A percentile compares a stretch with the other conserved stretches of the same genome.
These are phyloP conservation scores for Suhomyces chickasaworum DNA, from an alignment of 1,139 yeast species.

Conservation along the genomic window DNA sequence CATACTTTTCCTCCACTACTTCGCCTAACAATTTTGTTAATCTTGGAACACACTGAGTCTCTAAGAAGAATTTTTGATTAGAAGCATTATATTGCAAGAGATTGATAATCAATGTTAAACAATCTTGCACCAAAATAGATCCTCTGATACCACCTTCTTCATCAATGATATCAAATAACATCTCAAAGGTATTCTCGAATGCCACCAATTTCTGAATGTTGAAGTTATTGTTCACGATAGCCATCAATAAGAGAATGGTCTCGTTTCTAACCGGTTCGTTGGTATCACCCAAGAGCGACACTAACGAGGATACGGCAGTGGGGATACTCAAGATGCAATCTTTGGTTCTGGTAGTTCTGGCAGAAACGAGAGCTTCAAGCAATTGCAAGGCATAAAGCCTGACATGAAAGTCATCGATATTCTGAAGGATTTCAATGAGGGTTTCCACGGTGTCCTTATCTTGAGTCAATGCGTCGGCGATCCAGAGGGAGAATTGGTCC, in stretches of 20 bases:
- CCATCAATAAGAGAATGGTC: conserved; percentile 78
- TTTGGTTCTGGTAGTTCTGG: conserved; percentile 74
- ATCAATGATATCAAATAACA: conserved; percentile 70
- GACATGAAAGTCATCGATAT: conserved; percentile 67
- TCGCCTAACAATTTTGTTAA: conserved; percentile 64
- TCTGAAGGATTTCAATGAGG: conserved; percentile 56
- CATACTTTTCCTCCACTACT: conserved; percentile 34
- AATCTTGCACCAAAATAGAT: conserved; percentile 88
- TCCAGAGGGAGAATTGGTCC: conserved; percentile 92
- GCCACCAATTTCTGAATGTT: conserved; percentile 93
- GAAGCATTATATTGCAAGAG: conserved; percentile 82
- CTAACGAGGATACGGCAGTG: conserved; percentile 76
- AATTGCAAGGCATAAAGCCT: conserved; percentile 81
- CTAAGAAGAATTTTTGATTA: conserved; percentile 86
- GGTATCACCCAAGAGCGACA: conserved; percentile 64
- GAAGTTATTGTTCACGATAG: conserved; percentile 76
- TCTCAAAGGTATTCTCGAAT: conserved; percentile 89
- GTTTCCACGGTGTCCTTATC: conserved; percentile 57
- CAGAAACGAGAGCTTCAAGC: conserved; percentile 77
- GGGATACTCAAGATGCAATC: conserved; percentile 75
- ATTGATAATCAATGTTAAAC: conserved; percentile 72
- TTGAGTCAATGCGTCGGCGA: conserved; percentile 90
- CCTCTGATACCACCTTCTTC: conserved; percentile 92
- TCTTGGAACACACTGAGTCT: conserved; percentile 74
- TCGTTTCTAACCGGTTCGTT: conserved; percentile 93